Conservation (phyloP, 164 flowering plant species). For the Aristolochia californica region DNA sequence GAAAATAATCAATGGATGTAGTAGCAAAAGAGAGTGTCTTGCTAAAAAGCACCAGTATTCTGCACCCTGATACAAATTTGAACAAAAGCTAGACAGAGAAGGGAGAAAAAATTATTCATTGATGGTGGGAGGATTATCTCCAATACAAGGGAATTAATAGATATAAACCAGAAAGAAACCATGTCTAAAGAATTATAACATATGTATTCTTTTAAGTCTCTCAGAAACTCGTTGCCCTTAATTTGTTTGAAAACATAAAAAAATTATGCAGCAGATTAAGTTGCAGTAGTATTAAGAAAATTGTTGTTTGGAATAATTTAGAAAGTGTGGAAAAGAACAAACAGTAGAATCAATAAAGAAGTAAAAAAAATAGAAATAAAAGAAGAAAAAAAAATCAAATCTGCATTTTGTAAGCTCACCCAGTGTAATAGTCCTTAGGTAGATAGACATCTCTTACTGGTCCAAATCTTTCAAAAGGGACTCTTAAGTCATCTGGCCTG, state of each 20-base stretch:
- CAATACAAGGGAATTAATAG: too few relatives aligned
- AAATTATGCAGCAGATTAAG: too few relatives aligned
- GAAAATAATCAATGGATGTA: conserved; percentile 5
- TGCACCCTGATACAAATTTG: background rate
- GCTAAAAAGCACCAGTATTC: background rate
- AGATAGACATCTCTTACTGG: conserved; percentile 71
- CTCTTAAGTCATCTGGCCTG: conserved; percentile 74
- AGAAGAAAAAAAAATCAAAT: background rate
- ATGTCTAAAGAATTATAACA: too few relatives aligned
- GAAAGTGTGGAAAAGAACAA: background rate
- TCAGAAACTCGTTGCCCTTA: too few relatives aligned
- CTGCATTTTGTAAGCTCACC: conserved; percentile 31
- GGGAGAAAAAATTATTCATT: too few relatives aligned
- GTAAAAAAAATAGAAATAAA: background rate
- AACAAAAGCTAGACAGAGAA: background rate
- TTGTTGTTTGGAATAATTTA: too few relatives aligned
- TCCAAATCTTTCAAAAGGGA: conserved; percentile 78
- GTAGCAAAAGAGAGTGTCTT: conserved; percentile 8
- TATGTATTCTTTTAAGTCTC: too few relatives aligned
- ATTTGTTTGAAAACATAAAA: too few relatives aligned
- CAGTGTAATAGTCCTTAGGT: conserved; percentile 75
- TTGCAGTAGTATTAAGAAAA: too few relatives aligned
- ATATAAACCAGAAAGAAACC: too few relatives aligned
- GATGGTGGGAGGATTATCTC: too few relatives aligned
- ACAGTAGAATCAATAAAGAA: background rate